phyloP scores from a whole-genome alignment of 495 filamentous ascomycete species.

The Podospora sp. region DNA sequence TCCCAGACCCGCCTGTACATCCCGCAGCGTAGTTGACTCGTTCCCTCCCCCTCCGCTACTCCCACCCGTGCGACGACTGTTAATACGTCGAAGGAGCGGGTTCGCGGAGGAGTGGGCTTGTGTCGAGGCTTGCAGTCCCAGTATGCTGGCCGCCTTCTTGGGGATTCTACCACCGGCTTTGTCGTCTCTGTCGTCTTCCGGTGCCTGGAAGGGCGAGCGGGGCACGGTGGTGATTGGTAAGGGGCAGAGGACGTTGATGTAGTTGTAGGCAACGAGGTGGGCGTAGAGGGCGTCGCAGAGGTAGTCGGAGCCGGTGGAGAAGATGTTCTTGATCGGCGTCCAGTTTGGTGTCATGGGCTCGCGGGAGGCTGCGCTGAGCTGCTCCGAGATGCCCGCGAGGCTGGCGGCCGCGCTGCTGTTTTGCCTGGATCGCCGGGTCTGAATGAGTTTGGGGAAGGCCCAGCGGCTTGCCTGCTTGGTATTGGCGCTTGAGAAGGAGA shows the following conservation, averaged over 20 bases:
- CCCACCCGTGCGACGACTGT: slow-evolving; percentile 8
- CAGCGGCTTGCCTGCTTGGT: slow-evolving; percentile 25
- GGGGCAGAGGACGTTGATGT: slow-evolving; percentile 51
- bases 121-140: slow-evolving; percentile 36
- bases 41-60: not conserved
- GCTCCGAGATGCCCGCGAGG: not conserved
- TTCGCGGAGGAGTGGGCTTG: not conserved
- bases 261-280: slow-evolving; percentile 64
- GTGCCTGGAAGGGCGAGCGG: slow-evolving; percentile 11
- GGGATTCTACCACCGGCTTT: slow-evolving; percentile 31
- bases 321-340: slow-evolving; percentile 59
- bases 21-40: slow-evolving; percentile 22
- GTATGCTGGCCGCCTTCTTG: slow-evolving; percentile 43
- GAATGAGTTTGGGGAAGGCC: slow-evolving; percentile 28
- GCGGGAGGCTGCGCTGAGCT: not conserved
- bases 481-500: slow-evolving; percentile 20
- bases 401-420: slow-evolving; percentile 15
- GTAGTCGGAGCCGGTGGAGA: slow-evolving; percentile 56
- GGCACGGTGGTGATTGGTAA: slow-evolving; percentile 9
- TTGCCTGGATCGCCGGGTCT: slow-evolving; percentile 22
- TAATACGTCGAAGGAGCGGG: slow-evolving; percentile 1
- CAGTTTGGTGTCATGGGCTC: slow-evolving; percentile 33
- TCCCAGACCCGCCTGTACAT: slow-evolving; percentile 41
- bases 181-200: slow-evolving; percentile 15
- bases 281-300: slow-evolving; percentile 66